Base-by-base conservation (phyloP, 2,329 filamentous ascomycete species). In the Xylariomycetidae sp. region DNA sequence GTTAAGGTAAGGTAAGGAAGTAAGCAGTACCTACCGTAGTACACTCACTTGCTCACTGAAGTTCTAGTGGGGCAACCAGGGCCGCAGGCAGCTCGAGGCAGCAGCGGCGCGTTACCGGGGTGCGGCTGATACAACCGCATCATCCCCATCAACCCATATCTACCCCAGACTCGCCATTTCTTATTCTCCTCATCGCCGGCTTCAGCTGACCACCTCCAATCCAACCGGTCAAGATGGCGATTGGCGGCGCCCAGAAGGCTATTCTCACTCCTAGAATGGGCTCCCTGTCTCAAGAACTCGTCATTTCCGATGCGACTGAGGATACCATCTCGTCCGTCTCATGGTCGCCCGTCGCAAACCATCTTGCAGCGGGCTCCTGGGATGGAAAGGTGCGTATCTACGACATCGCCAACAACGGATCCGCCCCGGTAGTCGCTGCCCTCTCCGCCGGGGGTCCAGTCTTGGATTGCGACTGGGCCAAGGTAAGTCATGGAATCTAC, bases 311-410 rank as follows among this genome's bases (percentile, higher is more conserved):
- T 3, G 52, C 54, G 32, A 47, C 48, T 10, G 34, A 49, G 19
- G 59, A 62, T 39, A 60, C 56, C 41, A 52, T 62, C 50, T 53
- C 52, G 25, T 47, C 54, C 22, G 25, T 62, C 40, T 53, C 57
- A 16, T 62, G 57, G 57, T 59, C 58, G 37, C 57, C 54, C 3
- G 40, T 39, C 20, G 39, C 47, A 17, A 43, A 58, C 28, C 49
- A 57, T 35, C 31, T 62, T 25, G 58, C 58, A 8, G 53, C 53
- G 20, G 49, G 56, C 12, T 56, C 49, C 13, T 62, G 59, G 59
- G 59, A 62, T 33, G 48, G 52, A 19, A 55, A 49, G 38, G 49
- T 59, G 35, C 57, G 57, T 25, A 40, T 61, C 45, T 62, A 60
- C 49, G 51, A 58, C 34, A 48, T 56, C 32, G 39, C 46, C 19